Conservation (phyloP, 192 early-diverging fungal genomes). For the Linnemannia zychae region DNA sequence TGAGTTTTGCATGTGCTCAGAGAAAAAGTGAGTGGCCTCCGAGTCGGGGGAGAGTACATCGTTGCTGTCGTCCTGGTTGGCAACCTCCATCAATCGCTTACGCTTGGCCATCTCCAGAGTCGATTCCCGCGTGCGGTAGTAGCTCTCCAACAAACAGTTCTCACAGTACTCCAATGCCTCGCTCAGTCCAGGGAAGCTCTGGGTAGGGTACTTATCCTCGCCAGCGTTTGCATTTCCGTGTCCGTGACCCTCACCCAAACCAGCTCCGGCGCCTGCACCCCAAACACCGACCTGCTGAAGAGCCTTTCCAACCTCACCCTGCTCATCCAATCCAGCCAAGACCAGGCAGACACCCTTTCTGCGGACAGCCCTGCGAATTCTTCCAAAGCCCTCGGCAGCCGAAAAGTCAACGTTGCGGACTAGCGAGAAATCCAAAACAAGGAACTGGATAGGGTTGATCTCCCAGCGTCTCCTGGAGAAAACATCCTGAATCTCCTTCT, state of each 20-base stretch:
- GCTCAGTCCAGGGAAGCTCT: slow-evolving; percentile 85
- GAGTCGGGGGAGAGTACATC: slow-evolving; percentile 42
- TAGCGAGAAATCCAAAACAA: slow-evolving; percentile 91
- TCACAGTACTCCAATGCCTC: slow-evolving; percentile 96
- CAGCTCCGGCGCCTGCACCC: slow-evolving; percentile 60
- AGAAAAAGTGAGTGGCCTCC: slow-evolving; percentile 41
- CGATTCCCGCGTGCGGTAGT: slow-evolving; percentile 71
- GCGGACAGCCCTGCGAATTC: slow-evolving; percentile 81
- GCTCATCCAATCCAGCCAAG: slow-evolving; percentile 77
- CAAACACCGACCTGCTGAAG: slow-evolving; percentile 77
- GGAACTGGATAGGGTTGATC: slow-evolving; percentile 81
- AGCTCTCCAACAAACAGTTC: slow-evolving; percentile 86
- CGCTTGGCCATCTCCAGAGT: slow-evolving; percentile 45
- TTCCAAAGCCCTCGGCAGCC: slow-evolving; percentile 83
- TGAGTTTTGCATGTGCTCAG: slow-evolving; percentile 45
- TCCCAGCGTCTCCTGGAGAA: slow-evolving; percentile 77
- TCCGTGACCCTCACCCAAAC: slow-evolving; percentile 50
- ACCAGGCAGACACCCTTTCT: slow-evolving; percentile 85
- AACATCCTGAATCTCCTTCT: slow-evolving; percentile 75
- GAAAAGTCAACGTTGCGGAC: slow-evolving; percentile 93
- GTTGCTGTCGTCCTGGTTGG: slow-evolving; percentile 32
- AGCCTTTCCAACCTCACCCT: slow-evolving; percentile 77
- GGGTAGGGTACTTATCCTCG: slow-evolving; percentile 67
- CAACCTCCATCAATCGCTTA: slow-evolving; percentile 36
- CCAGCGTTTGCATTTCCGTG: slow-evolving; percentile 2